These are phyloP conservation scores for Gaertneriomyces semiglobifer DNA, from an alignment of 192 early-diverging fungal species.

Conservation along the genomic window DNA sequence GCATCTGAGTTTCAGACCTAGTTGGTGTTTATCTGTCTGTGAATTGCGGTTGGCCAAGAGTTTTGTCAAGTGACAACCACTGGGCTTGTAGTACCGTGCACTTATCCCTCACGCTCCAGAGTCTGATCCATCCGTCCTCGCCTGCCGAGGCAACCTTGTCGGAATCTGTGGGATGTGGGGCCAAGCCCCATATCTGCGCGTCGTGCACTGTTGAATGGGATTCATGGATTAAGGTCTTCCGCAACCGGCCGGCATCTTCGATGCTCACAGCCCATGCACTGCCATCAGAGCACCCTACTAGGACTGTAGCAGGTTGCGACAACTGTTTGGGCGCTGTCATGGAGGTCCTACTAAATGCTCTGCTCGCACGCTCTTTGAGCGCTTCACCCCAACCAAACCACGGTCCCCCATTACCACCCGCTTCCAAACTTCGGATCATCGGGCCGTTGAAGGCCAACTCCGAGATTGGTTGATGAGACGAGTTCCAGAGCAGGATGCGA, in stretches of 20 bases:
- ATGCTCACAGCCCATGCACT: constrained; percentile 21
- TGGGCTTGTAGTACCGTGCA: constrained; percentile 2
- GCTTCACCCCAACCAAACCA: constrained; percentile 30
- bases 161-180: constrained; percentile 30
- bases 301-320: neutral
- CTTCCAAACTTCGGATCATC: constrained; percentile 25
- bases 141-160: constrained; percentile 21
- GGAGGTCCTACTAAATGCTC: constrained; percentile 16
- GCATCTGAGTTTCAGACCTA: constrained; percentile 21
- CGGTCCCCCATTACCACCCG: constrained; percentile 14
- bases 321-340: constrained; percentile 8
- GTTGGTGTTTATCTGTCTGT: constrained; percentile 5
- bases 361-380: constrained; percentile 24
- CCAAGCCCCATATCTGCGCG: constrained; percentile 35
- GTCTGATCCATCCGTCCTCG: constrained; percentile 29
- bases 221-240: constrained; percentile 5
- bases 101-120: constrained; percentile 23
- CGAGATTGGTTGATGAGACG: constrained; percentile 15
- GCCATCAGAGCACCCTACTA: constrained; percentile 25
- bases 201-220: constrained; percentile 3
- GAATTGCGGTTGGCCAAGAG: neutral
- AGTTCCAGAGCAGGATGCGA: constrained; percentile 30
- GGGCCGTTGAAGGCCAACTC: constrained; percentile 5
- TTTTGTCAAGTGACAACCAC: too few species aligned
- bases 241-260: constrained; percentile 3